phyloP scores from a whole-genome alignment of 306 rosid genomes.

The Cucurbita moschata region DNA sequence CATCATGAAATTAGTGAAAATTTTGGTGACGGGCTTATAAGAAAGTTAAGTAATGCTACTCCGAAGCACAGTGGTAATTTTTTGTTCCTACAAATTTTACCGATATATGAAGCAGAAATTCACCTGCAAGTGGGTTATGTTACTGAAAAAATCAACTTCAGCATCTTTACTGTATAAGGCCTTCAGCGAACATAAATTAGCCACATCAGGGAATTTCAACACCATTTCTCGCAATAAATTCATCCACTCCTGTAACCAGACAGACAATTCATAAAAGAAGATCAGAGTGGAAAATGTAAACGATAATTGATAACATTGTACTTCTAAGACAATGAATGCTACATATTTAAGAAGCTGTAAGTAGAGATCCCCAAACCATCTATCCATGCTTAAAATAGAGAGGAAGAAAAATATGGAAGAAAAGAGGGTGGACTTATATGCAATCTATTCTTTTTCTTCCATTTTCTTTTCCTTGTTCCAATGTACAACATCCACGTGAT shows the following conservation, averaged over 20 bases:
- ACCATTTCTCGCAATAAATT: conserved; percentile 68
- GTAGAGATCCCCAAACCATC: neutral
- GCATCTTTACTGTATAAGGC: conserved; percentile 43
- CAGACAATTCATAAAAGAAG: conserved; percentile 8
- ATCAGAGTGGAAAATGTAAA: conserved; percentile 5
- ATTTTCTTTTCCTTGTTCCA: neutral
- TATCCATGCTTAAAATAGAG: neutral
- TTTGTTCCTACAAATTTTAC: neutral
- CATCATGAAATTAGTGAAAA: neutral
- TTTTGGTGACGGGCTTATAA: neutral
- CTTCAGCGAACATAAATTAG: conserved; percentile 42
- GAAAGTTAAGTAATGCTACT: neutral
- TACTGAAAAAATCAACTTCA: conserved; percentile 64
- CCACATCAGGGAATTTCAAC: conserved; percentile 56
- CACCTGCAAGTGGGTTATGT: conserved; percentile 65
- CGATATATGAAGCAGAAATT: neutral
- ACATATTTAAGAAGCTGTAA: neutral
- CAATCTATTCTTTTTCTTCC: neutral
- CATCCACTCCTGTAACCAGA: conserved; percentile 69
- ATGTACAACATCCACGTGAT: neutral
- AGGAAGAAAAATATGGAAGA: neutral
- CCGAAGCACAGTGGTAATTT: neutral
- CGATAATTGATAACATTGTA: neutral
- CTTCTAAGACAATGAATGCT: neutral
- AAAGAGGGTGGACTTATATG: neutral